Percentiles rank a stretch among this genome's conserved stretches.
These are phyloP conservation scores for Fusarium austroafricanum DNA, from an alignment of 2,329 filamentous ascomycete genomes.

Conservation along the genomic window DNA sequence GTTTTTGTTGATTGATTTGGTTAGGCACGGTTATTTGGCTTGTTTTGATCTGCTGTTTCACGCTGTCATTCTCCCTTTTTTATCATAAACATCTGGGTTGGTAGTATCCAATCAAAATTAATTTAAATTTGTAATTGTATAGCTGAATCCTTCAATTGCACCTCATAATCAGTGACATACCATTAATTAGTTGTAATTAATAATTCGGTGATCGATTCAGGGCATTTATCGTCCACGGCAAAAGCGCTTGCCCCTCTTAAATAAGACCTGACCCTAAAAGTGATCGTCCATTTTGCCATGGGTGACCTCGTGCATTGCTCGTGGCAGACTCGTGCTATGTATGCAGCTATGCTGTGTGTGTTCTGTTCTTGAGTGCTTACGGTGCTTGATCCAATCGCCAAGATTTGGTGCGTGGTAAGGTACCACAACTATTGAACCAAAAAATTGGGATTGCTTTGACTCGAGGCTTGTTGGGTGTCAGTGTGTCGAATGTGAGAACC, in stretches of 20 bases:
- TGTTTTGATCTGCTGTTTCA: not conserved
- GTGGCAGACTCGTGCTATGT: constrained; percentile 29
- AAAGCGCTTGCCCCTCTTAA: constrained; percentile 13
- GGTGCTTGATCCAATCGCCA: constrained; percentile 17
- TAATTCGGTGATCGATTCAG: constrained; percentile 13
- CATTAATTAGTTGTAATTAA: constrained; percentile 3
- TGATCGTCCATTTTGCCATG: constrained; percentile 28
- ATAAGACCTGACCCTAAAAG: constrained; percentile 23
- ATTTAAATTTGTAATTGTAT: not conserved
- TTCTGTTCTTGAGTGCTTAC: not conserved
- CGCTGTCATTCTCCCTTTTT: not conserved
- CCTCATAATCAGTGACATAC: constrained; percentile 1
- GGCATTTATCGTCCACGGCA: constrained; percentile 17
- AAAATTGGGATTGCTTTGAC: constrained; percentile 13
- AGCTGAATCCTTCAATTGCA: not conserved
- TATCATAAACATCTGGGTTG: no score
- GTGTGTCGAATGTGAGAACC: constrained; percentile 18
- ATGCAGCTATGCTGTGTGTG: not conserved
- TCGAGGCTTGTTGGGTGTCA: constrained; percentile 17
- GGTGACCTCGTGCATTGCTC: constrained; percentile 30
- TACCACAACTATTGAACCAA: constrained; percentile 5
- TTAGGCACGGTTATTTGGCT: constrained; percentile 10
- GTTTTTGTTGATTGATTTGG: constrained; percentile 22
- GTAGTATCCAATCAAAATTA: no score
- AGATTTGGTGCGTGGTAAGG: constrained; percentile 18